Evolutionary conservation across 306 rosid genomes (phyloP), one percentile per base, ranked within the genome.

Genomic region (Luffa acutangula): DNA sequence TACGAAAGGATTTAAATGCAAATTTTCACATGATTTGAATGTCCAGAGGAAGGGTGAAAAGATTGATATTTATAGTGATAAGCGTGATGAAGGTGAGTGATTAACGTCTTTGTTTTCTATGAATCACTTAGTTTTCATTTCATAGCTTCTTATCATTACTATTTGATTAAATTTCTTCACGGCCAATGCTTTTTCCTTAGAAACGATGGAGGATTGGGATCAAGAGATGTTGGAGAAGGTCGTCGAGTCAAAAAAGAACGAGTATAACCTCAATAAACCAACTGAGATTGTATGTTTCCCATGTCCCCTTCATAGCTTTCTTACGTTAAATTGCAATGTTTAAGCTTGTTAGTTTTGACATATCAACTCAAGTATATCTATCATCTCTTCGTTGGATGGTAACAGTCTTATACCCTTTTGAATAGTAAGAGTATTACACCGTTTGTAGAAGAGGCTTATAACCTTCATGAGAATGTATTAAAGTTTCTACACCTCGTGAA

Each of bases 131-230:
- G 75, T 59, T 63, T 48, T 62, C 45, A 69, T 59, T 56, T 81
- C 36, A 4, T 25, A 46, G 6, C 71, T 17, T 34, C 71, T 17
- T 34, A 31, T 45, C 13, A 34, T 59, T 80, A n/a, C 3, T 14
- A 20, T 6, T 75, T 36, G 18, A 15, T 72, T 46, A 20, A n/a
- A 21, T 48, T 14, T 20, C 5, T 48, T 48, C 53, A 2, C 0
- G 77, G 77, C 74, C 79, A 46, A 21, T 81, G 33, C 15, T 65
- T 9, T 9, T 63, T 42, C 62, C 80, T 21, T 78, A 91, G 99
- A 91, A 5, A 90, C 99, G 0, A 96, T 96, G 99, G 98, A 91
- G 88, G 99, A 96, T 41, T 96, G 99, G 98, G 99, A 96, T 91
- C 97, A 90, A 87, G 97, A 88, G 87, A 93, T 85, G 3, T 82